Evolutionary conservation across 495 filamentous ascomycete genomes (phyloP).

Genomic region (Neurospora sp.): DNA sequence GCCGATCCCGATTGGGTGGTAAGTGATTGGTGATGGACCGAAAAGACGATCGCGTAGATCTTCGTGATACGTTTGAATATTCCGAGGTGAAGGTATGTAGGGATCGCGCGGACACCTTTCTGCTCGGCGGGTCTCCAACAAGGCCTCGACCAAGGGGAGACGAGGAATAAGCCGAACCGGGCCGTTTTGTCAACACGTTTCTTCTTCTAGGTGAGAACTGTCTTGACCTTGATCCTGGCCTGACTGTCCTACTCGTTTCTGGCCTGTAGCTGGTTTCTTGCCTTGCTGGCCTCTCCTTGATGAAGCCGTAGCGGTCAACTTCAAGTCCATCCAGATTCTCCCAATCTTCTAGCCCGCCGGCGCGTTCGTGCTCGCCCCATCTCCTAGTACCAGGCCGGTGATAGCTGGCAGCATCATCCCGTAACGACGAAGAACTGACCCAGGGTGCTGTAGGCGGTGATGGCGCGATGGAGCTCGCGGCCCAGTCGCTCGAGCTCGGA

Average conservation of each 20-base stretch:
- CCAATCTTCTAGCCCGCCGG: slow-evolving; percentile 93
- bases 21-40: slow-evolving; percentile 63
- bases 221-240: slow-evolving; percentile 23
- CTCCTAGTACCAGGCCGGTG: slow-evolving; percentile 16
- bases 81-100: slow-evolving; percentile 41
- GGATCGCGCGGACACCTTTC: slow-evolving; percentile 43
- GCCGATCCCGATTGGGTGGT: slow-evolving; percentile 64
- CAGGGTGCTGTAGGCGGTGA: slow-evolving; percentile 20
- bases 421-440: slow-evolving; percentile 31
- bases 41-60: slow-evolving; percentile 43
- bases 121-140: slow-evolving; percentile 25
- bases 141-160: slow-evolving; percentile 22
- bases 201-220: slow-evolving; percentile 27
- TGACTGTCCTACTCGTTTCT: slow-evolving; percentile 24
- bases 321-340: slow-evolving; percentile 77
- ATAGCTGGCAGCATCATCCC: not conserved
- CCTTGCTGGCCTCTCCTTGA: slow-evolving; percentile 41
- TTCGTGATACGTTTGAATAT: slow-evolving; percentile 43
- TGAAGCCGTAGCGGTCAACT: slow-evolving; percentile 94
- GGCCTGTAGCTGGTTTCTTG: slow-evolving; percentile 48
- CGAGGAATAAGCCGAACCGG: slow-evolving; percentile 26
- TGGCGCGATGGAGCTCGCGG: slow-evolving; percentile 5
- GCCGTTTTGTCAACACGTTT: slow-evolving; percentile 32
- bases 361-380: slow-evolving; percentile 39
- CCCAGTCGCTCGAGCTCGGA: slow-evolving; percentile 12